phyloP scores from a whole-genome alignment of 441 rosid species.

The Cnidoscolus chayamansa region DNA sequence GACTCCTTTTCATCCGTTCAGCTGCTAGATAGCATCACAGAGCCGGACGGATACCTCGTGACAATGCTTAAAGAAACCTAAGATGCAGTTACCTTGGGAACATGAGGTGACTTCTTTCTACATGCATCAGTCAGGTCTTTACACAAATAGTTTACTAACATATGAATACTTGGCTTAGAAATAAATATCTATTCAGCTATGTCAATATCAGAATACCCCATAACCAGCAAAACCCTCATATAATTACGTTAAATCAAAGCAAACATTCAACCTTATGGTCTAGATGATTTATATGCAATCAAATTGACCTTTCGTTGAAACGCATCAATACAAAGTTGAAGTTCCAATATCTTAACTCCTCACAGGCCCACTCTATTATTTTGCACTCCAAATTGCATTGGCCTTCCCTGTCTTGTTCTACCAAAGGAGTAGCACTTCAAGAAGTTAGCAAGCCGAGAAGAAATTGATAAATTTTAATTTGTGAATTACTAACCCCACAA shows the following conservation, averaged over 20 bases:
- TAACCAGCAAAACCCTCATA: conserved; percentile 46
- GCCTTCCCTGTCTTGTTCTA: conserved; percentile 82
- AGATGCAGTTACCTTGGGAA: conserved; percentile 60
- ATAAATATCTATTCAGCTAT: conserved; percentile 76
- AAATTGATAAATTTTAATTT: too few species aligned
- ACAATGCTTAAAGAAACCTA: too few species aligned
- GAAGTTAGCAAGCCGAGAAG: neutral
- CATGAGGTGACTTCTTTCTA: conserved; percentile 63
- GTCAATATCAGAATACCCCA: conserved; percentile 90
- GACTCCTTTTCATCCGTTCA: too few species aligned
- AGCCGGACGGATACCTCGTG: too few species aligned
- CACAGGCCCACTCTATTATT: conserved; percentile 81
- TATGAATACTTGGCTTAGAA: conserved; percentile 55
- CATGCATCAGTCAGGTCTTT: conserved; percentile 71
- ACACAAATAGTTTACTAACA: conserved; percentile 64
- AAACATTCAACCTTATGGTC: neutral
- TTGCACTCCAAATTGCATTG: conserved; percentile 90
- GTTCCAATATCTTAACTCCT: conserved; percentile 49
- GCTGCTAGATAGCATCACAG: too few species aligned
- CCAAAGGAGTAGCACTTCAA: conserved; percentile 21
- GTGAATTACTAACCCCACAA: too few species aligned
- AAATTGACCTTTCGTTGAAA: neutral
- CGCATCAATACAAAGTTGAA: neutral
- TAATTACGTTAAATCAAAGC: neutral
- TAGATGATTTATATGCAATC: neutral